These are phyloP conservation scores for Xylaria flabelliformis DNA, from an alignment of 495 filamentous ascomycete species.

Conservation along the genomic window DNA sequence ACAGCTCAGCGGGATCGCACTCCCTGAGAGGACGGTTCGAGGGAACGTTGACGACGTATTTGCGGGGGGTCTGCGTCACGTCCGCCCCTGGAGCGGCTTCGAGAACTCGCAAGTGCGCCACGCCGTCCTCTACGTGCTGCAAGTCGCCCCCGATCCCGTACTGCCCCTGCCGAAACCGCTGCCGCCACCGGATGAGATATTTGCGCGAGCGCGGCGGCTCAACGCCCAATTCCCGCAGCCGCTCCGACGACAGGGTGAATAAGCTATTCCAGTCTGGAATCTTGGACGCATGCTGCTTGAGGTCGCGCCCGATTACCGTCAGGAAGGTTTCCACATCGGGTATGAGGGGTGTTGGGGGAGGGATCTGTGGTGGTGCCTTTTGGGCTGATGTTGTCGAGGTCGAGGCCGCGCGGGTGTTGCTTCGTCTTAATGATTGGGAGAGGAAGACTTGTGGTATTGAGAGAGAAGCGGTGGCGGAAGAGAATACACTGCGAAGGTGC, in stretches of 20 bases:
- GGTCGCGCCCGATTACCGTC: slow-evolving; percentile 84
- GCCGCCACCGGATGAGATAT: slow-evolving; percentile 86
- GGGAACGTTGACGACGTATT: slow-evolving; percentile 74
- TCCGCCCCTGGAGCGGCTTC: slow-evolving; percentile 47
- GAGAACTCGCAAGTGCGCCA: slow-evolving; percentile 70
- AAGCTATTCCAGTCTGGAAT: slow-evolving; percentile 88
- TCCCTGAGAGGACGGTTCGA: slow-evolving; percentile 55
- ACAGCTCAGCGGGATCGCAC: slow-evolving; percentile 48
- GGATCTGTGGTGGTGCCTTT: slow-evolving; percentile 57
- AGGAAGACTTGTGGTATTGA: slow-evolving; percentile 5
- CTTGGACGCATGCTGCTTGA: slow-evolving; percentile 79
- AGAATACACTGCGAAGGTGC: slow-evolving; percentile 31
- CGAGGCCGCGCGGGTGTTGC: slow-evolving; percentile 35
- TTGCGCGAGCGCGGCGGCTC: slow-evolving; percentile 80
- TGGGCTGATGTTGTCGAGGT: slow-evolving; percentile 43
- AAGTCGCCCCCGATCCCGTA: slow-evolving; percentile 83
- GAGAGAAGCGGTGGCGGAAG: slow-evolving; percentile 6
- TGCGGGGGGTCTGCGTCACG: slow-evolving; percentile 41
- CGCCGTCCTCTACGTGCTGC: slow-evolving; percentile 72
- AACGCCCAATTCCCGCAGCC: slow-evolving; percentile 82
- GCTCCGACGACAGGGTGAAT: slow-evolving; percentile 75
- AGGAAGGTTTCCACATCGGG: slow-evolving; percentile 90
- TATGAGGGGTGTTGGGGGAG: slow-evolving; percentile 79
- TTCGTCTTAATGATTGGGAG: slow-evolving; percentile 33
- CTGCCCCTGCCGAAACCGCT: slow-evolving; percentile 76